These are phyloP conservation scores for Eucalyptus leucophloia DNA, from an alignment of 345 rosid genomes.

Conservation along the genomic window DNA sequence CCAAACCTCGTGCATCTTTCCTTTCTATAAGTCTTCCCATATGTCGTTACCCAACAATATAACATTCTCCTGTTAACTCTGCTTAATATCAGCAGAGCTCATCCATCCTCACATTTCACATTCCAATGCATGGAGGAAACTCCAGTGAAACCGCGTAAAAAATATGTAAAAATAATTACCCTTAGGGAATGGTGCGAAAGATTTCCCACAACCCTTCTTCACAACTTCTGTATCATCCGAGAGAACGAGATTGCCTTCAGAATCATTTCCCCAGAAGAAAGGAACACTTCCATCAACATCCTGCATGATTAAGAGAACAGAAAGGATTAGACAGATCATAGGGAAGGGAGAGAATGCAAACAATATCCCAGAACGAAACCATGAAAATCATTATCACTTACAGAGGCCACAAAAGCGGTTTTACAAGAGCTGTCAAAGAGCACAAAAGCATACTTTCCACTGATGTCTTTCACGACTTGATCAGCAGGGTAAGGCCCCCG, in stretches of 20 bases:
- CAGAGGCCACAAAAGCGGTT: conserved; percentile 58
- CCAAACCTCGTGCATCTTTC: background rate
- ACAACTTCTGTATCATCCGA: conserved; percentile 60
- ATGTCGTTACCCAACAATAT: background rate
- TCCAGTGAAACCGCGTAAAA: background rate
- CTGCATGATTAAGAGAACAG: conserved; percentile 15
- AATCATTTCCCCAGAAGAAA: conserved; percentile 83
- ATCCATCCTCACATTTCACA: background rate
- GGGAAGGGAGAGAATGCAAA: background rate
- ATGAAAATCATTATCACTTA: conserved; percentile 12
- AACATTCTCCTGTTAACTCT: background rate
- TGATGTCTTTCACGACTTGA: conserved; percentile 82
- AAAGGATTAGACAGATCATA: background rate
- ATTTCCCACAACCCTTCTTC: conserved; percentile 82
- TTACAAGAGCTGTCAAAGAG: conserved; percentile 64
- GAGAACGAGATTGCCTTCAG: conserved; percentile 67
- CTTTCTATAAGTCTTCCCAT: background rate
- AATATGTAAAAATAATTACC: conserved; percentile 18
- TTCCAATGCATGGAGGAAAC: background rate
- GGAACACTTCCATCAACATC: conserved; percentile 85
- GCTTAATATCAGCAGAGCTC: background rate
- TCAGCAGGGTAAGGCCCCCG: conserved; percentile 95
- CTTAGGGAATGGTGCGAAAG: conserved; percentile 94
- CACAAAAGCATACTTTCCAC: conserved; percentile 65
- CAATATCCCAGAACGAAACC: background rate